Evolutionary conservation across 1,284 basidiomycete species (phyloP).

Genomic region (Pseudozyma hubeiensis): DNA sequence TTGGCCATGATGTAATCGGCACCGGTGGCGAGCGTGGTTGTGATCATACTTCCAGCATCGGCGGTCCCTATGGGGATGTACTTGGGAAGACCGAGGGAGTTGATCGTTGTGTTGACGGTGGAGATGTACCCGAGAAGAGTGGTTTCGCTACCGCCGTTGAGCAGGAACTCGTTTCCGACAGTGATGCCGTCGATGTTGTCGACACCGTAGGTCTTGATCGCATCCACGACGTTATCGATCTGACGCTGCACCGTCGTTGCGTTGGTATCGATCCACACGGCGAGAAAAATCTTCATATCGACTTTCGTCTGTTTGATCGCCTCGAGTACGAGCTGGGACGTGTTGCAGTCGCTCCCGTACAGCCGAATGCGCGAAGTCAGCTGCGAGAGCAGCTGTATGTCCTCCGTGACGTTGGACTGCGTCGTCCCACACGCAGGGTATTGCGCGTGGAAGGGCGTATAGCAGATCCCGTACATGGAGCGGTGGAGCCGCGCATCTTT

Average conservation of each 20-base stretch:
- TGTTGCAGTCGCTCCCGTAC: slow-evolving; percentile 72
- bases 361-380: slow-evolving; percentile 65
- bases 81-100: slow-evolving; percentile 69
- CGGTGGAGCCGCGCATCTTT: slow-evolving; percentile 76
- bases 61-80: slow-evolving; percentile 82
- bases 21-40: slow-evolving; percentile 75
- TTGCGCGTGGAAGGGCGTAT: slow-evolving; percentile 58
- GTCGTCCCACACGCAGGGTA: slow-evolving; percentile 70
- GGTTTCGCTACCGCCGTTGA: slow-evolving; percentile 37
- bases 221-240: slow-evolving; percentile 76
- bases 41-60: slow-evolving; percentile 83
- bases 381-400: slow-evolving; percentile 70
- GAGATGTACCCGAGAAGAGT: slow-evolving; percentile 77
- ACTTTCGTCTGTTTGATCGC: slow-evolving; percentile 89
- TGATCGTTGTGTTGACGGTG: slow-evolving; percentile 74
- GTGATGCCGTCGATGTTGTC: slow-evolving; percentile 83
- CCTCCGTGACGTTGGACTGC: slow-evolving; percentile 70
- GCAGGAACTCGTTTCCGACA: slow-evolving; percentile 69
- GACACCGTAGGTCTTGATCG: slow-evolving; percentile 81
- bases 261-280: slow-evolving; percentile 79
- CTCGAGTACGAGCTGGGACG: slow-evolving; percentile 74
- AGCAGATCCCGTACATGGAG: slow-evolving; percentile 72
- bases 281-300: slow-evolving; percentile 86
- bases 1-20: slow-evolving; percentile 80
- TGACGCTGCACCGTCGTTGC: slow-evolving; percentile 79